A percentile compares a stretch with the other conserved stretches of the same genome.
Evolutionary conservation across 2,329 filamentous ascomycete species (phyloP).

Genomic region (Dichotomopilus funicola): DNA sequence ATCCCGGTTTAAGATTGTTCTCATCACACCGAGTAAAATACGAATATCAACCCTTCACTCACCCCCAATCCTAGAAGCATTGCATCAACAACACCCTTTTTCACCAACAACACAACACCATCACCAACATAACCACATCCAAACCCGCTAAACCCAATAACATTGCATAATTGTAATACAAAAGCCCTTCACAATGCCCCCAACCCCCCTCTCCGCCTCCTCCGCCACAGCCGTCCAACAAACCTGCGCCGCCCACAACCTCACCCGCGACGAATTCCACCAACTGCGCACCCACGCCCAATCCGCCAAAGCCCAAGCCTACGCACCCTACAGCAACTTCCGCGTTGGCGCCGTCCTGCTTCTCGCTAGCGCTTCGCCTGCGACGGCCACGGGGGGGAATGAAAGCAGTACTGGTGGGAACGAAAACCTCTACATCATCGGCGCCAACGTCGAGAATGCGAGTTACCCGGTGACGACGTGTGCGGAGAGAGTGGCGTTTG

Average conservation of each 20-base stretch:
- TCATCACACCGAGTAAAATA: too few species aligned
- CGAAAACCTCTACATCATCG: conserved; percentile 47
- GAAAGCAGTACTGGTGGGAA: not conserved
- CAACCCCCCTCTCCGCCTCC: conserved; percentile 1
- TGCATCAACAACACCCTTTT: not conserved
- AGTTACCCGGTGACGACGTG: conserved; percentile 92
- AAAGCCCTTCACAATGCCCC: not conserved
- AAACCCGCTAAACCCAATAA: too few species aligned
- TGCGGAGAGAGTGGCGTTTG: conserved; percentile 85
- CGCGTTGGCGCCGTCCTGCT: conserved; percentile 81
- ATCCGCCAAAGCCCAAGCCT: conserved; percentile 70
- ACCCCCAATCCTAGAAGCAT: not conserved
- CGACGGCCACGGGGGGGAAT: conserved; percentile 37
- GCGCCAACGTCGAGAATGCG: conserved; percentile 91
- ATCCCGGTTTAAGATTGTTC: too few species aligned
- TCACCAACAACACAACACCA: not conserved
- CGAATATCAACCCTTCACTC: not conserved
- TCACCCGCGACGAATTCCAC: conserved; percentile 59
- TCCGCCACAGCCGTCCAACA: conserved; percentile 22
- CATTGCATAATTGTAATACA: not conserved
- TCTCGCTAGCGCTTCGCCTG: too few species aligned
- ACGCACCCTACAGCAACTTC: conserved; percentile 92
- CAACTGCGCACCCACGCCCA: conserved; percentile 56
- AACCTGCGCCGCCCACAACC: conserved; percentile 36
- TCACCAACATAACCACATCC: not conserved